phyloP scores from a whole-genome alignment of 2,329 filamentous ascomycete genomes.

The Ceratocystis variospora region DNA sequence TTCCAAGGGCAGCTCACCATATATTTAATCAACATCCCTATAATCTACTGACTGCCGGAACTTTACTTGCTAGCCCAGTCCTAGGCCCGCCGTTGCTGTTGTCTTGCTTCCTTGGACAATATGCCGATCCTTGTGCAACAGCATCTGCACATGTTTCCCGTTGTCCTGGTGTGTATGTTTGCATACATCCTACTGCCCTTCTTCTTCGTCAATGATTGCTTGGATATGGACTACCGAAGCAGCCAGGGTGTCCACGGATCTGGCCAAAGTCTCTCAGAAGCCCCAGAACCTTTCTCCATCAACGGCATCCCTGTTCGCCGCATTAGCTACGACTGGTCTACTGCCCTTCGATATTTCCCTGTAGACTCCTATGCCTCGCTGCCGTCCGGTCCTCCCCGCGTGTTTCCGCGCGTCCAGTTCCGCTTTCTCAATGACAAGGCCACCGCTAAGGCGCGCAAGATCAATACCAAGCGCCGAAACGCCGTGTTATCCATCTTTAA shows the following conservation, averaged over 20 bases:
- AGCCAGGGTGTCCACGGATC: not conserved
- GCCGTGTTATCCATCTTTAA: conserved; percentile 33
- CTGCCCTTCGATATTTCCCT: conserved; percentile 23
- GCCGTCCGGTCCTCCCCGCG: conserved; percentile 23
- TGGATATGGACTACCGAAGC: not conserved
- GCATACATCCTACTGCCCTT: conserved; percentile 13
- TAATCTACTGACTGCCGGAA: too few species aligned
- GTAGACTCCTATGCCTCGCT: conserved; percentile 25
- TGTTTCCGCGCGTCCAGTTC: conserved; percentile 25
- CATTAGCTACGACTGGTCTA: conserved; percentile 26
- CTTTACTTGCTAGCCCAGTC: not conserved
- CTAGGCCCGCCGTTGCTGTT: not conserved
- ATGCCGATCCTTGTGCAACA: conserved; percentile 7
- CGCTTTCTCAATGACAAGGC: conserved; percentile 27
- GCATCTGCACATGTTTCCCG: conserved; percentile 10
- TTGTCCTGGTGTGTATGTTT: conserved; percentile 10
- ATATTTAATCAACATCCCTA: not conserved
- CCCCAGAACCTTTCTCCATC: not conserved
- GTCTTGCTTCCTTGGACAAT: not conserved
- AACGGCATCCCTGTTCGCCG: conserved; percentile 21
- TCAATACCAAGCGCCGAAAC: conserved; percentile 23
- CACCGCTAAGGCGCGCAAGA: not conserved
- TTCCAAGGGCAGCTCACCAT: not conserved
- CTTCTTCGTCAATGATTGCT: conserved; percentile 5
- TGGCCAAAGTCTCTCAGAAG: not conserved